These are phyloP conservation scores for Pyrenochaeta sp. DNA, from an alignment of 2,329 filamentous ascomycete species.

Conservation along the genomic window DNA sequence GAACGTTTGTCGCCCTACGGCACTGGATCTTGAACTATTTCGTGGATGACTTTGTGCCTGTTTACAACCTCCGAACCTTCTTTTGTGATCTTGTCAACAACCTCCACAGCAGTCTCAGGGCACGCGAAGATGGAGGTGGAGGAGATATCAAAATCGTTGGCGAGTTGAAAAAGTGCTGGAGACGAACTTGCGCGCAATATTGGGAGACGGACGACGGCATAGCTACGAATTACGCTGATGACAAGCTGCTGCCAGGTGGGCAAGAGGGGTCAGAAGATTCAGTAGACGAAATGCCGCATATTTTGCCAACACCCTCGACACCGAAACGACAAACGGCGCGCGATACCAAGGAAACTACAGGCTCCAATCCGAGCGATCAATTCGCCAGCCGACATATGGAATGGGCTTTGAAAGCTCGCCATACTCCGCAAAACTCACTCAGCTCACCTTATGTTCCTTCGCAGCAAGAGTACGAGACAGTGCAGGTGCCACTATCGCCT, in stretches of 20 bases:
- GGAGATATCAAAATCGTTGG: constrained; percentile 85
- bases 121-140: constrained; percentile 60
- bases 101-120: constrained; percentile 61
- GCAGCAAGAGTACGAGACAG: constrained; percentile 38
- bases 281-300: constrained; percentile 25
- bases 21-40: constrained; percentile 99
- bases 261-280: constrained; percentile 56
- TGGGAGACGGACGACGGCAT: constrained; percentile 81
- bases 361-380: constrained; percentile 48
- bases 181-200: constrained; percentile 84
- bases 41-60: constrained; percentile 85
- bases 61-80: constrained; percentile 73
- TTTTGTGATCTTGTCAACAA: constrained; percentile 84
- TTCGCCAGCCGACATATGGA: constrained; percentile 49
- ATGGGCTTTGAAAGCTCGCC: constrained; percentile 45
- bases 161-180: constrained; percentile 97
- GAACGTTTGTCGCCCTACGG: constrained; percentile 91
- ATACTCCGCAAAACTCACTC: constrained; percentile 47
- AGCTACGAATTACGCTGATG: constrained; percentile 64
- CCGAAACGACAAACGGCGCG: constrained; percentile 33
- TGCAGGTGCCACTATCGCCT: constrained; percentile 52
- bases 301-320: constrained; percentile 26
- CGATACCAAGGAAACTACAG: constrained; percentile 42
- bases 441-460: constrained; percentile 44
- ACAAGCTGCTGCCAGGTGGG: constrained; percentile 79